Conservation (phyloP, 2,329 filamentous ascomycete genomes). For the Colletotrichum euphorbiae region DNA sequence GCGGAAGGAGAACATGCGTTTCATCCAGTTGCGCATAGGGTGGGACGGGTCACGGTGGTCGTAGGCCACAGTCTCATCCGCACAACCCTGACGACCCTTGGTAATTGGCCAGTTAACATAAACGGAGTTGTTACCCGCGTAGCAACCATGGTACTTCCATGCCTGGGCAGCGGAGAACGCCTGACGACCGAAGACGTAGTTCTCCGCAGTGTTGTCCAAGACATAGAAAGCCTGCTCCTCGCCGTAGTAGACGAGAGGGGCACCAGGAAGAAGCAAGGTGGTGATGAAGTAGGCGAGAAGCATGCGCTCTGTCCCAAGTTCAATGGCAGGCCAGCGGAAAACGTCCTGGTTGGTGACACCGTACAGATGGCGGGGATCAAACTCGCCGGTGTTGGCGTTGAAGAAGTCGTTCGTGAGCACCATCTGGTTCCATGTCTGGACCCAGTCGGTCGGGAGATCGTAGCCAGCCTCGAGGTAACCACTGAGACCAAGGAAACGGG, state of each 20-base stretch:
- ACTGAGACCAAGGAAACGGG: constrained; percentile 48
- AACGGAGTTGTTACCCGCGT: constrained; percentile 65
- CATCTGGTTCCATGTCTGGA: constrained; percentile 66
- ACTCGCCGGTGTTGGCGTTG: constrained; percentile 69
- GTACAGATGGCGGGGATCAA: constrained; percentile 74
- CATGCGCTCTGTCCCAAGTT: constrained; percentile 67
- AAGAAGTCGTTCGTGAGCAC: constrained; percentile 69
- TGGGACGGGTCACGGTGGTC: constrained; percentile 73
- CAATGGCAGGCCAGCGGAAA: constrained; percentile 71
- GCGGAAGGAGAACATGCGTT: constrained; percentile 71
- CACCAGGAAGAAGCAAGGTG: constrained; percentile 69
- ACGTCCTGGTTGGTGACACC: constrained; percentile 75
- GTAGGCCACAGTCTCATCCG: constrained; percentile 66
- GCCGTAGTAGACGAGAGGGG: constrained; percentile 70
- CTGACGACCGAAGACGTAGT: constrained; percentile 74
- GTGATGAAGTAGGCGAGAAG: constrained; percentile 69
- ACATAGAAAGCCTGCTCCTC: constrained; percentile 75
- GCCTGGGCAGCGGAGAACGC: constrained; percentile 70
- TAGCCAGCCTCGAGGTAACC: constrained; percentile 48
- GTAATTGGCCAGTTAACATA: constrained; percentile 70
- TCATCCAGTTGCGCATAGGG: constrained; percentile 70
- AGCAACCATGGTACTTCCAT: constrained; percentile 75
- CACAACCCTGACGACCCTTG: constrained; percentile 64
- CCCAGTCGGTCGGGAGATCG: constrained; percentile 52
- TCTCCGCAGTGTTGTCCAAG: constrained; percentile 71